A percentile compares a stretch with the other conserved stretches of the same genome.
Conservation (phyloP, 2,329 filamentous ascomycete genomes). For the Metarhizium rileyi region DNA sequence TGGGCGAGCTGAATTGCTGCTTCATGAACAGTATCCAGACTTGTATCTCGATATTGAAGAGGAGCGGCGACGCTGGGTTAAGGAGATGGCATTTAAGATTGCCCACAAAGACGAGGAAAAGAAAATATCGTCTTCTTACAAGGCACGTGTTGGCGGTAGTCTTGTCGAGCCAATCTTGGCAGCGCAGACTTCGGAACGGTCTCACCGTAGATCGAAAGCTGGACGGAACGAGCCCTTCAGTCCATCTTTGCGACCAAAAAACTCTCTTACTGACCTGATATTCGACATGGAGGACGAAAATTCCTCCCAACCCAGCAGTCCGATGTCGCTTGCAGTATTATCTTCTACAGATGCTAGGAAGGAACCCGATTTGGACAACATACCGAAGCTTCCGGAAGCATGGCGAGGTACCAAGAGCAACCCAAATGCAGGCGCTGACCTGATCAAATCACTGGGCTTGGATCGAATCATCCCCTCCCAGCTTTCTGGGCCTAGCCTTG, state of each 20-base stretch:
- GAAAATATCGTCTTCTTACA: constrained; percentile 50
- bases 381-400: constrained; percentile 19
- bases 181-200: constrained; percentile 33
- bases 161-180: constrained; percentile 48
- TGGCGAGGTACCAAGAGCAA: constrained; percentile 16
- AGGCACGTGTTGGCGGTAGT: constrained; percentile 49
- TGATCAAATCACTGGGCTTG: not conserved
- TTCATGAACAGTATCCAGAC: constrained; percentile 56
- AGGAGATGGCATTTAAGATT: constrained; percentile 62
- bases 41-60: constrained; percentile 57
- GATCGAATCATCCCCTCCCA: not conserved
- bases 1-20: constrained; percentile 55
- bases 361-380: constrained; percentile 17
- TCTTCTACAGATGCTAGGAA: constrained; percentile 11
- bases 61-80: constrained; percentile 59
- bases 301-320: constrained; percentile 18
- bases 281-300: constrained; percentile 89
- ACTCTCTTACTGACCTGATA: constrained; percentile 67
- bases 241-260: constrained; percentile 58
- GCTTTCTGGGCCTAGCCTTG: not conserved
- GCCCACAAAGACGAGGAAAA: constrained; percentile 56
- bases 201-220: constrained; percentile 35
- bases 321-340: constrained; percentile 14
- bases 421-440: not conserved
- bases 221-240: constrained; percentile 48